Evolutionary conservation across 148 eudicot species (phyloP).

Genomic region (Euryodendron excelsum): DNA sequence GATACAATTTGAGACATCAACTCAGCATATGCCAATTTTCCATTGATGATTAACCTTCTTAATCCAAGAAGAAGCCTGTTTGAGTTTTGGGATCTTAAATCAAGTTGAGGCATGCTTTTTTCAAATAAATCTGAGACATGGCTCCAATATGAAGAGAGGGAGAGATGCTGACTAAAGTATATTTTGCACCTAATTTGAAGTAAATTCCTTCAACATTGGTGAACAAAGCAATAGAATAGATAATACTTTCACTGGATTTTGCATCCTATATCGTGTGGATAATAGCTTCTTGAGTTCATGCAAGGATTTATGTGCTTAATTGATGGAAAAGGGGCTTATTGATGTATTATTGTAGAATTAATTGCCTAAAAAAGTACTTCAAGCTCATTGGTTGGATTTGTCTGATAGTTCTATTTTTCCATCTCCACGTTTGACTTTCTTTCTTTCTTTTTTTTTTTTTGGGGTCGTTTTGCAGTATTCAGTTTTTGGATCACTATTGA

Average conservation of each 20-base stretch:
- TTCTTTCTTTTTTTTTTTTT: not conserved
- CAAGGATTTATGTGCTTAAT: not conserved
- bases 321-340: not conserved
- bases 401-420: not conserved
- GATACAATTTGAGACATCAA: too few species aligned
- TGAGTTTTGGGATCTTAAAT: not conserved
- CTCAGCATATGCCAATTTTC: not conserved
- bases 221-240: not conserved
- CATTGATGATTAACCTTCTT: not conserved
- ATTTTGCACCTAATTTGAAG: too few species aligned
- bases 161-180: too few species aligned
- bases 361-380: not conserved
- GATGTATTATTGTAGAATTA: not conserved
- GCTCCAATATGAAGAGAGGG: not conserved
- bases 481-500: slow-evolving; percentile 67
- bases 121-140: not conserved
- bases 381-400: too few species aligned
- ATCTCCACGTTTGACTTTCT: not conserved
- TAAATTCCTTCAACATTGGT: too few species aligned
- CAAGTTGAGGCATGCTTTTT: too few species aligned
- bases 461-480: slow-evolving; percentile 48
- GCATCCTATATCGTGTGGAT: not conserved
- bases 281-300: not conserved
- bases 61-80: not conserved
- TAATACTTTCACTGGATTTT: not conserved